Percentiles rank a stretch among this genome's conserved stretches.
These are phyloP conservation scores for Saccharomyces hybrid DNA, from an alignment of 1,139 yeast species.

Conservation along the genomic window DNA sequence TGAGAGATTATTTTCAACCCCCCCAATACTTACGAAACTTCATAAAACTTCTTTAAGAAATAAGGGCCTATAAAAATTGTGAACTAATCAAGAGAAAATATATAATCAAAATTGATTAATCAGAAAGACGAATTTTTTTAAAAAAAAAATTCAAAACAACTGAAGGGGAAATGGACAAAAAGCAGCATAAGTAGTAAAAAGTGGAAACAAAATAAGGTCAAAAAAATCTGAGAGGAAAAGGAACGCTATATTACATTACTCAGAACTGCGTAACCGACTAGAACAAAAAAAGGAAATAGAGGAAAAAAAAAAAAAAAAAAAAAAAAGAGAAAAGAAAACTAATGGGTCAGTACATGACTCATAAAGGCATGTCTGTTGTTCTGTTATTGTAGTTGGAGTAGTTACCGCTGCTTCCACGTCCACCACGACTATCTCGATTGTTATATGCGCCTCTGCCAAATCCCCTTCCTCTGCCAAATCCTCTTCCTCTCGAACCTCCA, in stretches of 20 bases:
- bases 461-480: constrained; percentile 10
- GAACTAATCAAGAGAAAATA: not conserved
- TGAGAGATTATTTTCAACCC: not conserved
- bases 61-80: not conserved
- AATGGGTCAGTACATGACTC: not conserved
- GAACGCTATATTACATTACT: not conserved
- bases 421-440: constrained; percentile 1
- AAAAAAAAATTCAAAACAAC: not conserved
- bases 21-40: not conserved
- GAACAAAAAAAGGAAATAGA: not conserved
- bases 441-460: constrained; percentile 3
- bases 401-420: constrained; percentile 17
- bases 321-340: not conserved
- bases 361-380: not conserved
- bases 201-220: not conserved
- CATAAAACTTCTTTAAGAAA: not conserved
- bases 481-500: constrained; percentile 13
- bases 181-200: not conserved
- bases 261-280: not conserved
- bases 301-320: not conserved
- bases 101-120: not conserved
- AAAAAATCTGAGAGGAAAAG: not conserved
- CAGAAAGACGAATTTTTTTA: not conserved
- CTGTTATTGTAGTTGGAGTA: not conserved
- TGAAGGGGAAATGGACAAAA: not conserved